Evolutionary conservation across 345 rosid genomes (phyloP).

Genomic region (Corchorus capsularis): DNA sequence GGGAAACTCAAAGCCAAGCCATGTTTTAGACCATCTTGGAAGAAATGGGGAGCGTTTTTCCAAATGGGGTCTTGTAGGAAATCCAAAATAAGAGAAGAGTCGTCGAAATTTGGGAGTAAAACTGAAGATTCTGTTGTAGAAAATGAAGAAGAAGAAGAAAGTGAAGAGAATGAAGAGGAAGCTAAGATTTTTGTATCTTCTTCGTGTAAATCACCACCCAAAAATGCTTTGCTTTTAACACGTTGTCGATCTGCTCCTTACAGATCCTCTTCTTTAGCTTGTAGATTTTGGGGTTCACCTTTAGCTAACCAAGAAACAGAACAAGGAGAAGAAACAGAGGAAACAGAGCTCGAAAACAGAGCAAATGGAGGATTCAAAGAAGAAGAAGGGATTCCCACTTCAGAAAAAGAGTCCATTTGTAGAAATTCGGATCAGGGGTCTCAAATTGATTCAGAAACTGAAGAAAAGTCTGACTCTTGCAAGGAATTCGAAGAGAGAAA

Average conservation of each 20-base stretch:
- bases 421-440: slow-evolving; percentile 32
- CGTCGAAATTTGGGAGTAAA: slow-evolving; percentile 29
- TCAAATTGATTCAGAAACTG: slow-evolving; percentile 29
- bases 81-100: slow-evolving; percentile 33
- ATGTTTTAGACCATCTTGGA: slow-evolving; percentile 37
- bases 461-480: slow-evolving; percentile 22
- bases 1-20: slow-evolving; percentile 32
- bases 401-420: slow-evolving; percentile 33
- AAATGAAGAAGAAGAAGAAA: slow-evolving; percentile 27
- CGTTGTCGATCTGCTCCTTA: slow-evolving; percentile 92
- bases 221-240: slow-evolving; percentile 63
- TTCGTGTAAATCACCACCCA: slow-evolving; percentile 57
- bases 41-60: slow-evolving; percentile 40
- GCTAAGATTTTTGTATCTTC: slow-evolving; percentile 42
- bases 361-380: slow-evolving; percentile 10
- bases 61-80: slow-evolving; percentile 26
- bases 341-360: slow-evolving; percentile 23
- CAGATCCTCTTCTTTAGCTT: slow-evolving; percentile 76
- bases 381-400: slow-evolving; percentile 27
- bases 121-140: slow-evolving; percentile 20
- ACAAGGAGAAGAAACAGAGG: slow-evolving; percentile 29
- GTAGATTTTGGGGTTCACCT: slow-evolving; percentile 79
- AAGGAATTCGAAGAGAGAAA: slow-evolving; percentile 34
- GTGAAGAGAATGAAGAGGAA: slow-evolving; percentile 29
- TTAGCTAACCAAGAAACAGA: slow-evolving; percentile 36